Evolutionary conservation across 2,329 filamentous ascomycete genomes (phyloP).

Genomic region (Pseudogymnoascus sp.): DNA sequence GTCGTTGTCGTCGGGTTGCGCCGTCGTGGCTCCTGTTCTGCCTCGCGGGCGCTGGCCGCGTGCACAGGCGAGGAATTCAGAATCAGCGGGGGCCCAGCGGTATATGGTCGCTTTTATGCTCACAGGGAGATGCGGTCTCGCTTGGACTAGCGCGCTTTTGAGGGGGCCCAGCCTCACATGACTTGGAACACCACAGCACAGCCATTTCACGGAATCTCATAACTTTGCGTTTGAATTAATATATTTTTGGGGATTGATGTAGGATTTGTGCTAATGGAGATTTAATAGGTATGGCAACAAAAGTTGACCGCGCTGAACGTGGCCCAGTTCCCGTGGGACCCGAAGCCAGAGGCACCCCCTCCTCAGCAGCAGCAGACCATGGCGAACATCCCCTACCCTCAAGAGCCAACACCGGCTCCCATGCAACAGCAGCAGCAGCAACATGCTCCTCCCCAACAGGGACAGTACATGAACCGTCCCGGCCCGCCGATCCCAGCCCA

Average conservation of each 20-base stretch:
- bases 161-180: not conserved
- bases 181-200: conserved; percentile 2
- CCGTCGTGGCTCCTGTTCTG: conserved; percentile 21
- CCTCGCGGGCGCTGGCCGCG: conserved; percentile 35
- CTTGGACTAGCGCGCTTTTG: conserved; percentile 8
- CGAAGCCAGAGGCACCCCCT: conserved; percentile 60
- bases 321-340: conserved; percentile 92
- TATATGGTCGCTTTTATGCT: conserved; percentile 53
- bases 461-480: conserved; percentile 12
- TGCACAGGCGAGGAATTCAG: conserved; percentile 25
- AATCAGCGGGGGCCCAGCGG: conserved; percentile 40
- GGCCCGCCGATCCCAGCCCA: conserved; percentile 6
- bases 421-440: conserved; percentile 18
- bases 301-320: conserved; percentile 81
- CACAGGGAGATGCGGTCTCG: conserved; percentile 14
- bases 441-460: not conserved
- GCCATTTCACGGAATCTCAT: not conserved
- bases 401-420: conserved; percentile 21
- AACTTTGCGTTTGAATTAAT: not conserved
- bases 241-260: conserved; percentile 11
- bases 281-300: conserved; percentile 77
- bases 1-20: conserved; percentile 2
- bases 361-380: conserved; percentile 29
- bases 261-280: conserved; percentile 22
- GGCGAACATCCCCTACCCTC: conserved; percentile 28